Base-by-base conservation (phyloP, 2,329 filamentous ascomycete genomes). In the Achaetomium macrosporum region DNA sequence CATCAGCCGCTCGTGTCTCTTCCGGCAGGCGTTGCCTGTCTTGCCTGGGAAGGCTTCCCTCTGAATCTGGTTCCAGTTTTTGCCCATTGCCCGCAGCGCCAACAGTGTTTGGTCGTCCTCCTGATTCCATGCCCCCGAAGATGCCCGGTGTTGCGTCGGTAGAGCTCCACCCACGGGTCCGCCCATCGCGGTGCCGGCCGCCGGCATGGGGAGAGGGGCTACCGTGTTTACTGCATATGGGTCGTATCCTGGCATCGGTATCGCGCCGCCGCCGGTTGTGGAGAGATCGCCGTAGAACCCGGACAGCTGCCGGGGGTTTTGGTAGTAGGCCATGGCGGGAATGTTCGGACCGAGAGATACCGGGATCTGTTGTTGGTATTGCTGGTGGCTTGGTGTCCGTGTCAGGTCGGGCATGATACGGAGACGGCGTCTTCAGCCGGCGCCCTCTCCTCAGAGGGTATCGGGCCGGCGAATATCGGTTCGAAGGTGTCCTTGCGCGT, bases 21-120 rank as follows among this genome's bases (percentile, higher is more conserved):
- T 95, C 59, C 90, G 87, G 71, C 90, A 95, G 16, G 90, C 90
- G 67, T 93, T 93, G 54, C 85, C 74, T 9, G 81, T 83, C 74
- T 95, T 95, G 66, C 71, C 76, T 1, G 85, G 86, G 67, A 95
- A 95, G 70, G 89, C 82, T 57, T 78, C 81, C 56, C 77, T 76
- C 62, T 90, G 84, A 65, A 95, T 93, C 62, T 88, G 85, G 50
- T 81, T 79, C 90, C 90, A 95, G 70, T 91, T 92, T 66, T 90
- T 78, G 20, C 87, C 87, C 63, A 84, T 81, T 44, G 85, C 81
- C 49, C 90, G 81, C 15, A 88, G 87, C 41, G 75, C 72, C 57
- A 92, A 75, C 41, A 95, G 79, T 36, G 81, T 81, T 62, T 86
- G 78, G 68, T 95, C 90, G 61, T 93, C 88, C 44, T 82, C 76